Percentiles rank a stretch among this genome's conserved stretches.
Evolutionary conservation across 257 asterid species (phyloP).

Genomic region (Solanum bulbocastanum): DNA sequence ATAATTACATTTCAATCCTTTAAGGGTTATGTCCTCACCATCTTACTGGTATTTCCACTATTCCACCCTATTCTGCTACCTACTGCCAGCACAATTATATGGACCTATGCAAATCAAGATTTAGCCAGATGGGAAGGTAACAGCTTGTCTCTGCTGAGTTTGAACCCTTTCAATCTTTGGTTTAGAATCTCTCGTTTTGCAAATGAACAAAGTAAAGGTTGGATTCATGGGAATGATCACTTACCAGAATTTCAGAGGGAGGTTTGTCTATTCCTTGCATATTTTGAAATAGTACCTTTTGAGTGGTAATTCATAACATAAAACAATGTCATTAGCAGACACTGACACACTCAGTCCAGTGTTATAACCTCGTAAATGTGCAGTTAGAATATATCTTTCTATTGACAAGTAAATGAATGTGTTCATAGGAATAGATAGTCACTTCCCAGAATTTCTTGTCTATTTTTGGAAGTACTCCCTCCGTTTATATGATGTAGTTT

Average conservation of each 20-base stretch:
- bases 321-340: background rate
- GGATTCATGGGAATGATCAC: background rate
- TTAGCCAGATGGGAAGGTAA: background rate
- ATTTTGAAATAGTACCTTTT: background rate
- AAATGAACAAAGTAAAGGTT: background rate
- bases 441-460: background rate
- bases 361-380: background rate
- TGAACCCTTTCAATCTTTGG: background rate
- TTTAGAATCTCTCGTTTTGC: background rate
- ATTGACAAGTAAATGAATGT: background rate
- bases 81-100: background rate
- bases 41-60: background rate
- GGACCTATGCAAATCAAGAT: background rate
- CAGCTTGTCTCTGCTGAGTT: background rate
- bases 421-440: background rate
- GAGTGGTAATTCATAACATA: background rate
- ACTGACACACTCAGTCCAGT: background rate
- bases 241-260: background rate
- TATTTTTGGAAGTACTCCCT: background rate
- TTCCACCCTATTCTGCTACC: background rate
- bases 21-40: background rate
- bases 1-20: background rate
- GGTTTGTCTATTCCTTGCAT: background rate
- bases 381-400: background rate
- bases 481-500: background rate